A percentile compares a stretch with the other conserved stretches of the same genome.
These are phyloP conservation scores for Aspergillus puulaauensis DNA, from an alignment of 2,329 filamentous ascomycete species.

Conservation along the genomic window DNA sequence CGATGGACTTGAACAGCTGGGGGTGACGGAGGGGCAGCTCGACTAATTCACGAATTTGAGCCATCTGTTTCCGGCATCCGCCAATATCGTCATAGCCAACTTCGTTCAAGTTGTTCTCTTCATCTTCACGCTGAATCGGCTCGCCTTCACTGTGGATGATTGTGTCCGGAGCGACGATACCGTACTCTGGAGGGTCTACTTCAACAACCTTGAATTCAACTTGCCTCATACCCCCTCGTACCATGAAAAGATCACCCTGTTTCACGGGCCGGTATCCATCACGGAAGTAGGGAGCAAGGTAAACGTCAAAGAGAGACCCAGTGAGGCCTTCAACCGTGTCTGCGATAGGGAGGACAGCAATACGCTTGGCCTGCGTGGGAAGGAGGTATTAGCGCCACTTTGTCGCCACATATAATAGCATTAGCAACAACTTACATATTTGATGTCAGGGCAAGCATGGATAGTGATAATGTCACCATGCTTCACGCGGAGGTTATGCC, in stretches of 20 bases:
- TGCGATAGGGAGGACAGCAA: constrained; percentile 95
- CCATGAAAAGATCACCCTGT: constrained; percentile 97
- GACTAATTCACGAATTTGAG: constrained; percentile 97
- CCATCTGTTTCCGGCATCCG: constrained; percentile 99
- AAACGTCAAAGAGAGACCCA: constrained; percentile 96
- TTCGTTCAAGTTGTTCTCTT: constrained; percentile 98
- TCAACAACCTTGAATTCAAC: constrained; percentile 99
- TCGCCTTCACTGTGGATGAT: constrained; percentile 99
- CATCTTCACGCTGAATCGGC: constrained; percentile 94
- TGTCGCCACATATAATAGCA: background rate
- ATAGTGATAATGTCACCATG: constrained; percentile 97
- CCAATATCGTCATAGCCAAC: constrained; percentile 99
- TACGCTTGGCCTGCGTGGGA: constrained; percentile 80
- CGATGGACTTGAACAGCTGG: constrained; percentile 99
- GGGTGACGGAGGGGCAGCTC: constrained; percentile 95
- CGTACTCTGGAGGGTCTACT: constrained; percentile 96
- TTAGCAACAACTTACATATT: constrained; percentile 75
- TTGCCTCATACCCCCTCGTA: constrained; percentile 96
- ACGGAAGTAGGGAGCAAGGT: constrained; percentile 98
- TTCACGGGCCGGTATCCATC: constrained; percentile 97
- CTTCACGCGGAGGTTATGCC: constrained; percentile 98
- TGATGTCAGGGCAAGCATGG: constrained; percentile 97
- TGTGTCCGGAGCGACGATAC: constrained; percentile 97
- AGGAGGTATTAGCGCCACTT: constrained; percentile 21
- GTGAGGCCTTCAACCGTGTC: constrained; percentile 98